Percentiles rank a stretch among this genome's conserved stretches.
Conservation (phyloP, 1,284 basidiomycete species). For the Cronartium quercuum region DNA sequence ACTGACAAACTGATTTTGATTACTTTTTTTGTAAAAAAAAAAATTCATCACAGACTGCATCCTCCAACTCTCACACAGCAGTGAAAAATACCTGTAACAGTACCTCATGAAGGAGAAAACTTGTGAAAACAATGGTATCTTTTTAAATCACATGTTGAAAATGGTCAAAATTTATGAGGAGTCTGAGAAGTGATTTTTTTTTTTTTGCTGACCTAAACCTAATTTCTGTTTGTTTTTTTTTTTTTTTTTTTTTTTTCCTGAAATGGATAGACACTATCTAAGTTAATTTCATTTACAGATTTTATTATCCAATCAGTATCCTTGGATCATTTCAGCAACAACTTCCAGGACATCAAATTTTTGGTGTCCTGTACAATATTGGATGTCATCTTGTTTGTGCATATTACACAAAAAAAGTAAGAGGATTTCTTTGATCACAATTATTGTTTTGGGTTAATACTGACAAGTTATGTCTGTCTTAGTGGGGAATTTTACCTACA, state of each 20-base stretch:
- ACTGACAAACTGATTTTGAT: too few species aligned
- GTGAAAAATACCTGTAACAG: too few species aligned
- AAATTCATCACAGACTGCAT: too few species aligned
- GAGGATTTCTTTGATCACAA: not conserved
- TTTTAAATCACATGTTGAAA: not conserved
- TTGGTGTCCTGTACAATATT: conserved; percentile 4
- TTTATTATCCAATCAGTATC: conserved; percentile 4
- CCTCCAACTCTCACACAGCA: too few species aligned
- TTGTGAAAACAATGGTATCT: not conserved
- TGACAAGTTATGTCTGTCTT: not conserved
- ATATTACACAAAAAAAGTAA: conserved; percentile 14
- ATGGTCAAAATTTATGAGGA: not conserved
- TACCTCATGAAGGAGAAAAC: too few species aligned
- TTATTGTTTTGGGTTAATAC: not conserved
- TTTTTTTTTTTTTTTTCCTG: too few species aligned
- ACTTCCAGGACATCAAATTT: not conserved
- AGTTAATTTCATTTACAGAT: not conserved
- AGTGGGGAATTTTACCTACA: not conserved
- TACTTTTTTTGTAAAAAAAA: too few species aligned
- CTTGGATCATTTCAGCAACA: not conserved
- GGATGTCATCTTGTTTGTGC: conserved; percentile 7
- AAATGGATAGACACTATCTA: not conserved
- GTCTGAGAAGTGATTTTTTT: not conserved
- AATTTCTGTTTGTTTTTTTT: not conserved
- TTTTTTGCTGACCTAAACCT: not conserved